Base-by-base conservation (phyloP, 768 basidiomycete species). In the Dendrothele bispora region DNA sequence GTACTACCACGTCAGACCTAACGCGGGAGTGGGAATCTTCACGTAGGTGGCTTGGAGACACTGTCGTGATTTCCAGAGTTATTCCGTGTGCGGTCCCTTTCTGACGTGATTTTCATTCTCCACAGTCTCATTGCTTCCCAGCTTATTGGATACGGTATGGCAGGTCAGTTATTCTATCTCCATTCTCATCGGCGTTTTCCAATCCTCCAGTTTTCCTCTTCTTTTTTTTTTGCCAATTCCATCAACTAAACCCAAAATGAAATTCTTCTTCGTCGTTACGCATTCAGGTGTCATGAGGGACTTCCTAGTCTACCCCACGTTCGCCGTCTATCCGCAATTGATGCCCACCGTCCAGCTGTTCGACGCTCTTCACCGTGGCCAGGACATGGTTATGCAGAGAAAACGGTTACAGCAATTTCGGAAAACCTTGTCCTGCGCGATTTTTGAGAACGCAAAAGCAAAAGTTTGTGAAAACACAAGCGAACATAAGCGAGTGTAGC, bases 281-380 rank as follows among this genome's bases (percentile, higher is more conserved):
- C n/a, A n/a, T 32, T 17, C 39, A 63, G 69, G 68, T 17, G 54
- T 76, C 39, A 73, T 78, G 62, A 69, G 76, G 7, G 65, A 74
- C 10, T 73, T 80, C 55, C 68, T 79, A 28, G 77, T 83, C 8
- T 78, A 79, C 35, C 71, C 81, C 0, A 79, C 75, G 17, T 74
- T 69, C 48, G 67, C 69, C 24, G 73, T 70, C 49, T 78, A 65
- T 66, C 78, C 70, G 22, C 71, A 66, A 34, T 39, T 68, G 27
- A 55, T 71, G 8, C 68, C 66, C 12, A 64, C 59, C 15, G 59
- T 68, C 17, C 61, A 64, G 46, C 73, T 73, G 30, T 73, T 69
- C 28, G 60, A 78, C 57, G 73, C 74, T 0, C 63, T 79, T 2
- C 75, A 77, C 52, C 72, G 75, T 39, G 71, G 67, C 27, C 65